A percentile compares a stretch with the other conserved stretches of the same genome.
phyloP scores from a whole-genome alignment of 768 basidiomycete species.

The Tylopilus sp. region DNA sequence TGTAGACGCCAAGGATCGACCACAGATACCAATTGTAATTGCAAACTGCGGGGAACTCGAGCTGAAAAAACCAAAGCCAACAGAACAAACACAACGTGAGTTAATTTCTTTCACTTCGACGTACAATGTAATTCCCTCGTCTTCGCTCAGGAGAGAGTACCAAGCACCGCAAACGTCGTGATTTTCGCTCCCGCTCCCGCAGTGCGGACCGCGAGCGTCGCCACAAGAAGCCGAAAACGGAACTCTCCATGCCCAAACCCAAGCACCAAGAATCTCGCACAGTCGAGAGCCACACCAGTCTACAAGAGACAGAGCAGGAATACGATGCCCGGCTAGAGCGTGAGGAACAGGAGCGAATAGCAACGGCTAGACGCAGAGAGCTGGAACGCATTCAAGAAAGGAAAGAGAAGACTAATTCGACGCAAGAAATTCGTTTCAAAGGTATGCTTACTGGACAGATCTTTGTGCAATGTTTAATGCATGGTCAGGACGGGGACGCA shows the following conservation, averaged over 20 bases:
- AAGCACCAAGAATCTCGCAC: constrained; percentile 8
- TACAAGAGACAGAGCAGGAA: constrained; percentile 65
- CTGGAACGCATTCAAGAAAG: constrained; percentile 46
- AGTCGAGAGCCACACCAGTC: constrained; percentile 6
- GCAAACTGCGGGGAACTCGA: constrained; percentile 84
- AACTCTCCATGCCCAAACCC: constrained; percentile 1
- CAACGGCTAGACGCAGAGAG: constrained; percentile 43
- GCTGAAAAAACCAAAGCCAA: constrained; percentile 39
- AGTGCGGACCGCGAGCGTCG: constrained; percentile 27
- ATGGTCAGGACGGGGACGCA: constrained; percentile 53
- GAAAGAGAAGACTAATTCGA: constrained; percentile 31
- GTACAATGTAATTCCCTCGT: not conserved
- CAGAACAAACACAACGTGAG: constrained; percentile 16
- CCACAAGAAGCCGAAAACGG: constrained; percentile 27
- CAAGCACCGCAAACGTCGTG: constrained; percentile 20
- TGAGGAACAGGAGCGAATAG: constrained; percentile 60
- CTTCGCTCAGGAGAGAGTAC: constrained; percentile 5
- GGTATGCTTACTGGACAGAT: constrained; percentile 33
- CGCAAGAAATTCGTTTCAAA: constrained; percentile 60
- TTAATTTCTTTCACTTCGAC: not conserved
- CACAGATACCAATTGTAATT: constrained; percentile 62
- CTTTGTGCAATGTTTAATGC: not conserved
- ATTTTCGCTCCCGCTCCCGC: constrained; percentile 24
- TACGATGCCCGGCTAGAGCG: constrained; percentile 66
- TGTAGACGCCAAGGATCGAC: constrained; percentile 74